Evolutionary conservation across 2,329 filamentous ascomycete species (phyloP).

Genomic region (Domatiomyces catenatus): DNA sequence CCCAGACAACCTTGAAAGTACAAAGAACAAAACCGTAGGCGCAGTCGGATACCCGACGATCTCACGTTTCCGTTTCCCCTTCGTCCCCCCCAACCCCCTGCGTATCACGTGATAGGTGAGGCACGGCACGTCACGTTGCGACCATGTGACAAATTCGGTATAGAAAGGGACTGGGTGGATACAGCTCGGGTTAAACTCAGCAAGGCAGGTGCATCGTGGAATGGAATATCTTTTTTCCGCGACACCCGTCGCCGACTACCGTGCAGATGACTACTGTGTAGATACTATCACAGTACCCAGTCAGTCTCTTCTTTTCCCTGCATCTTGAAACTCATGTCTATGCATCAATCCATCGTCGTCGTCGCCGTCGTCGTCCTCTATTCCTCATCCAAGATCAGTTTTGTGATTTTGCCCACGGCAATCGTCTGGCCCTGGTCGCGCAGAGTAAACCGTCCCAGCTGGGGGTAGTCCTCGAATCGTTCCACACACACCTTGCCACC

Average conservation of each 20-base stretch:
- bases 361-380: conserved; percentile 2
- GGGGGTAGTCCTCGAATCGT: conserved; percentile 87
- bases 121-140: no score
- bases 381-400: conserved; percentile 47
- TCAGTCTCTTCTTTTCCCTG: not conserved
- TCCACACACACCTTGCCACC: conserved; percentile 84
- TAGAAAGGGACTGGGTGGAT: no score
- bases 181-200: no score
- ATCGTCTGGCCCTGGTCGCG: conserved; percentile 97
- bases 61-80: not conserved
- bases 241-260: no score
- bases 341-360: not conserved
- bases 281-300: not conserved
- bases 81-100: not conserved
- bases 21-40: not conserved
- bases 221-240: not conserved
- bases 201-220: no score
- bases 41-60: not conserved
- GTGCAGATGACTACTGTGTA: no score
- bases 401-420: conserved; percentile 97
- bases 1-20: no score
- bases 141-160: not conserved
- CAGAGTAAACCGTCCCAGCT: conserved; percentile 80
- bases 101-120: not conserved
- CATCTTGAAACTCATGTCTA: not conserved